phyloP scores from a whole-genome alignment of 2,329 filamentous ascomycete genomes.

The Talaromyces sp. region DNA sequence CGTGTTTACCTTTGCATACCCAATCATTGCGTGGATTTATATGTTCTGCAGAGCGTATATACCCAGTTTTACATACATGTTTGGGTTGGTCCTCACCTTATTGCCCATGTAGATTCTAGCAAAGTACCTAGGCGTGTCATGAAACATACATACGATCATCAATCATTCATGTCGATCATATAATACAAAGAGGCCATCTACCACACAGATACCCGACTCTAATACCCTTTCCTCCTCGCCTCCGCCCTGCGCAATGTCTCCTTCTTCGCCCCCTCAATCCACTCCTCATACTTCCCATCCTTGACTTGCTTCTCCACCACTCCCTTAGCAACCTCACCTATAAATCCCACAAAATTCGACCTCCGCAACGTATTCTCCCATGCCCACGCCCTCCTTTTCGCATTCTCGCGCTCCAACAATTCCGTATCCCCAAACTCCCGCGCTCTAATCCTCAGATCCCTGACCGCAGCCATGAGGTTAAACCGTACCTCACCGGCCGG shows the following conservation, averaged over 20 bases:
- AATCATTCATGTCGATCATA: not conserved
- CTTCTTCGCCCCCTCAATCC: conserved; percentile 67
- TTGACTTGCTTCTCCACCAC: conserved; percentile 73
- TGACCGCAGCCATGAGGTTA: conserved; percentile 89
- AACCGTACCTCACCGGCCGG: conserved; percentile 86
- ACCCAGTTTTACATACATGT: not conserved
- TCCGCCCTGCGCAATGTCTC: conserved; percentile 42
- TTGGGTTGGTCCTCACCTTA: not conserved
- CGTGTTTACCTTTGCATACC: not conserved
- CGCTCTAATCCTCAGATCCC: conserved; percentile 74
- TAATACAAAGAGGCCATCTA: not conserved
- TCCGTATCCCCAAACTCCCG: conserved; percentile 79
- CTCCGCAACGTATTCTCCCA: conserved; percentile 91
- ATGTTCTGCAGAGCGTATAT: conserved; percentile 13
- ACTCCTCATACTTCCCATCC: conserved; percentile 67
- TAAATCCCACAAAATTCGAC: conserved; percentile 96
- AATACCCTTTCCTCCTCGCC: conserved; percentile 25
- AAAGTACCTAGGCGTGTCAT: not conserved
- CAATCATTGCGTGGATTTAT: not conserved
- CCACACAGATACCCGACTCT: not conserved
- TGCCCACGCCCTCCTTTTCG: conserved; percentile 80
- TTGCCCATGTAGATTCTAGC: not conserved
- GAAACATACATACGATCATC: not conserved
- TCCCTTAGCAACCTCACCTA: conserved; percentile 82
- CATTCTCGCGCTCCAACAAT: conserved; percentile 71